phyloP scores from a whole-genome alignment of 2,329 filamentous ascomycete species.

The Epichloe uncinata region DNA sequence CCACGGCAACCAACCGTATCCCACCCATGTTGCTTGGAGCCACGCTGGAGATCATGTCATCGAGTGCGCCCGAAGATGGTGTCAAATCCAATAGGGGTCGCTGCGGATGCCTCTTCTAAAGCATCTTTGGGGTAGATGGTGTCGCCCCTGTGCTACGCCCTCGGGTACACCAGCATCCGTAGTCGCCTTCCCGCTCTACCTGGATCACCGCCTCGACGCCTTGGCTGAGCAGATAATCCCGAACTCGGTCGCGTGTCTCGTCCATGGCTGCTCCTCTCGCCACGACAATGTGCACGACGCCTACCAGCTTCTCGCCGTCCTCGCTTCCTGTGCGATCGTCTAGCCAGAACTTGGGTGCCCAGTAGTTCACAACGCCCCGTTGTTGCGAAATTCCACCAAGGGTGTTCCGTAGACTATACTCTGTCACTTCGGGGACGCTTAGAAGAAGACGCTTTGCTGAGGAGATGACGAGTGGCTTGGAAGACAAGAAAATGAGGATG shows the following conservation, averaged over 20 bases:
- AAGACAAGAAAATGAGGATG: conserved; percentile 82
- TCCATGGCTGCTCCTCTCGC: conserved; percentile 60
- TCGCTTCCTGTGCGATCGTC: conserved; percentile 48
- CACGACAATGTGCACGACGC: conserved; percentile 77
- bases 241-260: conserved; percentile 69
- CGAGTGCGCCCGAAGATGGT: not conserved
- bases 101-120: conserved; percentile 12
- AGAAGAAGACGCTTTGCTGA: conserved; percentile 74
- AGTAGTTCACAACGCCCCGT: conserved; percentile 73
- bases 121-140: conserved; percentile 21
- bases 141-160: conserved; percentile 16
- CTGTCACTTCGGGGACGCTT: conserved; percentile 69
- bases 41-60: not conserved
- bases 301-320: conserved; percentile 46
- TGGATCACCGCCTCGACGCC: conserved; percentile 76
- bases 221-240: conserved; percentile 53
- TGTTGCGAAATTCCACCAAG: conserved; percentile 72
- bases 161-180: conserved; percentile 43
- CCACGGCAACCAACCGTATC: not conserved
- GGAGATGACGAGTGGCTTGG: conserved; percentile 73
- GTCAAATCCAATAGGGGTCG: not conserved
- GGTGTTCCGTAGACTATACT: conserved; percentile 78
- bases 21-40: not conserved
- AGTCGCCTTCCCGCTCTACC: conserved; percentile 72
- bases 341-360: conserved; percentile 84